Base-by-base conservation (phyloP, 1,284 basidiomycete genomes). In the Phenoliferia sp. region DNA sequence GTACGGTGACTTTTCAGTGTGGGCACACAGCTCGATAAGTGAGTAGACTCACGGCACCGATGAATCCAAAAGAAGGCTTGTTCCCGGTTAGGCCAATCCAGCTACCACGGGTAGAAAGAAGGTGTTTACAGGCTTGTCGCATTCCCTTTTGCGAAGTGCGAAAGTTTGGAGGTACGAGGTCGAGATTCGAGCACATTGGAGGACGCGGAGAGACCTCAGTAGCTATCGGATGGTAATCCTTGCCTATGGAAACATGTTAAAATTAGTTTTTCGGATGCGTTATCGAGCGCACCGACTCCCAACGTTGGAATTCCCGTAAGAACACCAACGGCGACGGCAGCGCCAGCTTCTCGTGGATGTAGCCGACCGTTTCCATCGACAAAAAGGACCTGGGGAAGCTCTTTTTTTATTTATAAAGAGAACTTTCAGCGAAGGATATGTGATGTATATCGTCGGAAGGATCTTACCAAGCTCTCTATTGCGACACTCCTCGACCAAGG, bases 281-380 rank as follows among this genome's bases (percentile, higher is more conserved):
- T 22, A 26, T 55, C 55, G 6, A 28, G 26, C 63, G n/a, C 29
- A 72, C 70, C 70, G 7, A 72, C 39, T 1, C 77, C 74, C n/a
- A 78, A 69, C 0, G 77, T 77, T 2, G 76, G 75, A 10, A 77
- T 48, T 1, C 71, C 74, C 1, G 74, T 69, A 50, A 73, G 60
- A 4, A 77, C 68, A 3, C 77, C 77, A 0, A 78, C 69, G 1
- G 70, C 74, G 6, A 72, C 73, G 3, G 77, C 77, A 12, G 75
- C 71, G 2, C 77, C 77, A 12, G 76, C 74, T 69, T 77, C 64
- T 1, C 77, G 68, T 3, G 71, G 71, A 58, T 78, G 77, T 58
- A 76, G 65, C 12, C 76, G 55, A 3, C 78, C 78, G 65, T 79
- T 79, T 5, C 78, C 78, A 35, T 79, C 77, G 1, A 78, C 74